Evolutionary conservation across 2,329 filamentous ascomycete species (phyloP).

Genomic region (Gliomastix tumulicola): DNA sequence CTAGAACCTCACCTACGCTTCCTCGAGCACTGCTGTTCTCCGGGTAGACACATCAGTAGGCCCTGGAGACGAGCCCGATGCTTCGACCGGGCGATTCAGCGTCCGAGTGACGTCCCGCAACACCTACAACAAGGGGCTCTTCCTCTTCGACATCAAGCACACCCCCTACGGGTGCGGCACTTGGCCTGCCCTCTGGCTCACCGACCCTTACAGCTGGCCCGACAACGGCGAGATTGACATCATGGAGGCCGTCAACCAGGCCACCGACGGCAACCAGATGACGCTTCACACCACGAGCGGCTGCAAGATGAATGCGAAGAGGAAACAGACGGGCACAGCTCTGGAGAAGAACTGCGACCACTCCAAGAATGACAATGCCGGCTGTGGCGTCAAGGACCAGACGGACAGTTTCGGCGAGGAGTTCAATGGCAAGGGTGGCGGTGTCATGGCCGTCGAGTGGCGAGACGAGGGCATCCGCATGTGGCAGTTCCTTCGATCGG

Average conservation of each 20-base stretch:
- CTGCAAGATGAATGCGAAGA: conserved; percentile 46
- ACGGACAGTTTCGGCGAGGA: conserved; percentile 37
- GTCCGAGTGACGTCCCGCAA: conserved; percentile 55
- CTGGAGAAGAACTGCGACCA: conserved; percentile 42
- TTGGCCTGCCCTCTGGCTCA: conserved; percentile 62
- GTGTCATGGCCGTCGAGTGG: conserved; percentile 55
- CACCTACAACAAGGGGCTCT: conserved; percentile 56
- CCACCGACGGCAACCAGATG: conserved; percentile 47
- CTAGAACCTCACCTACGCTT: conserved; percentile 58
- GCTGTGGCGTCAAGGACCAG: conserved; percentile 45
- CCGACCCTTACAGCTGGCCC: conserved; percentile 55
- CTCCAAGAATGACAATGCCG: conserved; percentile 42
- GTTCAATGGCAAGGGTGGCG: conserved; percentile 49
- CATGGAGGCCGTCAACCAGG: conserved; percentile 52
- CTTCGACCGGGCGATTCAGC: conserved; percentile 53
- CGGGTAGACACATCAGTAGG: conserved; percentile 54
- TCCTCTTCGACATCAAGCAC: conserved; percentile 60
- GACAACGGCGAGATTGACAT: conserved; percentile 58
- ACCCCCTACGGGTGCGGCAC: conserved; percentile 56
- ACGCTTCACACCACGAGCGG: conserved; percentile 48
- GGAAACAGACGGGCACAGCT: conserved; percentile 41
- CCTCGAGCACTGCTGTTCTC: conserved; percentile 44
- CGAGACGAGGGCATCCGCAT: conserved; percentile 53
- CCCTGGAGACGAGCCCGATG: conserved; percentile 35
- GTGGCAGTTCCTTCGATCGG: conserved; percentile 49